Conservation (phyloP, 192 early-diverging fungal species). For the Podila verticillata region DNA sequence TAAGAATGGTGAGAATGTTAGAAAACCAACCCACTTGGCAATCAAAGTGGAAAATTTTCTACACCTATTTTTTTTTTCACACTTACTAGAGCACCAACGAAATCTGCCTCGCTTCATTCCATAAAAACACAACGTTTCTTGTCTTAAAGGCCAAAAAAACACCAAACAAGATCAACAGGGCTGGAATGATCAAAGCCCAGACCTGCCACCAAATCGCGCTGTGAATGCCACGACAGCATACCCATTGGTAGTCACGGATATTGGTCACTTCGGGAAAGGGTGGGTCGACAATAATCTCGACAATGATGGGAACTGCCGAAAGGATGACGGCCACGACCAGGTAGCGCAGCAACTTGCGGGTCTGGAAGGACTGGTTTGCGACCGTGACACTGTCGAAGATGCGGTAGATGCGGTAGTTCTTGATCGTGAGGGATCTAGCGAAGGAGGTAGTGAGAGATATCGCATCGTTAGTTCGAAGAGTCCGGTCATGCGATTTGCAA, state of each 20-base stretch:
- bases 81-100: conserved; percentile 38
- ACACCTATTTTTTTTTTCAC: not conserved
- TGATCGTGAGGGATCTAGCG: conserved; percentile 57
- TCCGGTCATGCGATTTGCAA: not conserved
- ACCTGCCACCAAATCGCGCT: conserved; percentile 3
- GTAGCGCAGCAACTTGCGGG: conserved; percentile 12
- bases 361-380: conserved; percentile 18
- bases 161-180: conserved; percentile 14
- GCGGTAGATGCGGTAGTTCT: conserved; percentile 61
- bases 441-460: not conserved
- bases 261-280: conserved; percentile 5
- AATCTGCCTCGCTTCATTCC: conserved; percentile 38
- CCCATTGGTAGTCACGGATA: conserved; percentile 19
- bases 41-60: not conserved
- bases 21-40: not conserved
- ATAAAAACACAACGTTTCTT: conserved; percentile 27
- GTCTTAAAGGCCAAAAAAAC: conserved; percentile 39
- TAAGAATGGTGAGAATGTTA: too few relatives aligned
- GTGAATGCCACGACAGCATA: not conserved
- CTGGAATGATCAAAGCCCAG: not conserved
- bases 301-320: not conserved
- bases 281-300: conserved; percentile 11
- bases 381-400: conserved; percentile 55
- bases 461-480: too few relatives aligned
- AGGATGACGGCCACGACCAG: conserved; percentile 3